Evolutionary conservation across 2,329 filamentous ascomycete species (phyloP).

Genomic region (Cladosporium phlei): DNA sequence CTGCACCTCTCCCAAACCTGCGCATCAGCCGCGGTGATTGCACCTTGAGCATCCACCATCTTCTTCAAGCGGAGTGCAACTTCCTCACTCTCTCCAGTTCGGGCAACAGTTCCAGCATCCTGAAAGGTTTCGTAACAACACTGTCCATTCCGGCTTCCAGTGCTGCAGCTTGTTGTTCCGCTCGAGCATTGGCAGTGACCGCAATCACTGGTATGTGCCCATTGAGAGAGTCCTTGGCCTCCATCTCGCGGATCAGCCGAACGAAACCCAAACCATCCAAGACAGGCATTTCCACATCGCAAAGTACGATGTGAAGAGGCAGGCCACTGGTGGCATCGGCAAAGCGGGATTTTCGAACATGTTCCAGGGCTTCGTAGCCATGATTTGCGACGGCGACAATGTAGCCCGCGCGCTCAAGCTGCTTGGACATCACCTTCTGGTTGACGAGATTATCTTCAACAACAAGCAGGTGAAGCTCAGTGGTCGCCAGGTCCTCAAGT

Average conservation of each 20-base stretch:
- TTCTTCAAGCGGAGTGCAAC: background rate
- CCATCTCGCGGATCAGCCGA: constrained; percentile 60
- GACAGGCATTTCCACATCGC: constrained; percentile 77
- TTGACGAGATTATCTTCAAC: constrained; percentile 40
- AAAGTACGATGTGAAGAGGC: constrained; percentile 52
- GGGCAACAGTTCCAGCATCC: constrained; percentile 19
- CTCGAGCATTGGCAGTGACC: constrained; percentile 71
- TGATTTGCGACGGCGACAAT: constrained; percentile 37
- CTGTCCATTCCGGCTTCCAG: constrained; percentile 69
- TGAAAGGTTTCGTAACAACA: constrained; percentile 74
- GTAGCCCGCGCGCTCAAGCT: constrained; percentile 36
- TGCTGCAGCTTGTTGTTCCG: constrained; percentile 65
- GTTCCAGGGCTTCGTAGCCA: constrained; percentile 34
- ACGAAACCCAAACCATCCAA: constrained; percentile 75
- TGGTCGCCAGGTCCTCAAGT: background rate
- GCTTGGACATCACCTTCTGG: constrained; percentile 38
- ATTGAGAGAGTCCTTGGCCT: constrained; percentile 55
- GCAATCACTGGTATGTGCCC: constrained; percentile 67
- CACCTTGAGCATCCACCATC: too few relatives aligned
- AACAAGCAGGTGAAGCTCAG: constrained; percentile 18
- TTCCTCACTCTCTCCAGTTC: constrained; percentile 17
- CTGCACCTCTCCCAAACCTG: background rate
- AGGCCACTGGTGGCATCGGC: constrained; percentile 1
- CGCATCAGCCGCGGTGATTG: too few relatives aligned
- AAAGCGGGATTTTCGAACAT: background rate